These are phyloP conservation scores for Holtermanniella nyarrowii DNA, from an alignment of 768 basidiomycete genomes.

Conservation along the genomic window DNA sequence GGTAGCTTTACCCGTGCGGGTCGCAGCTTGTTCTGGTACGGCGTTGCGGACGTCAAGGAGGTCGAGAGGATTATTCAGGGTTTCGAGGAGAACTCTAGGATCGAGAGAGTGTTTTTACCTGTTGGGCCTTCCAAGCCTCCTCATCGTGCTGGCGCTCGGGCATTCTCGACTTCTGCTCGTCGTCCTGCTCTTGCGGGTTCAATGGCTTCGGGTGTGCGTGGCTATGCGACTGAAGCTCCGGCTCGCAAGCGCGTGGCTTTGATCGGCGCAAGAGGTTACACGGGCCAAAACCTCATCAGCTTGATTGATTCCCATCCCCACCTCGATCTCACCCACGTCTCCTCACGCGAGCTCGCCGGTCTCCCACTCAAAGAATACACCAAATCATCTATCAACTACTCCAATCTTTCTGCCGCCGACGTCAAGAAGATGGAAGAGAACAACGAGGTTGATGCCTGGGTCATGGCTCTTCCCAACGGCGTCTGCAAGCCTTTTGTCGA, in stretches of 20 bases:
- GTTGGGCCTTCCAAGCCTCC: constrained; percentile 45
- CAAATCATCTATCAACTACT: constrained; percentile 63
- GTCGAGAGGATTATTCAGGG: constrained; percentile 72
- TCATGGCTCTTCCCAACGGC: constrained; percentile 98
- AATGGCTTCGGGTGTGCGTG: constrained; percentile 49
- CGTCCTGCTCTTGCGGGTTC: constrained; percentile 22
- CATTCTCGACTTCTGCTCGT: constrained; percentile 42
- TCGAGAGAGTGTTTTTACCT: constrained; percentile 81
- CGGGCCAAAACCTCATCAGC: constrained; percentile 79
- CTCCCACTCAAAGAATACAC: constrained; percentile 67
- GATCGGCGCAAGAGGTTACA: constrained; percentile 92
- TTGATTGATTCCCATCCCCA: constrained; percentile 82
- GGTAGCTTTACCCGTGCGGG: constrained; percentile 94
- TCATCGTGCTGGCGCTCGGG: constrained; percentile 39
- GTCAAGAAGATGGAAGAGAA: constrained; percentile 80
- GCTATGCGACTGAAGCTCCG: constrained; percentile 56
- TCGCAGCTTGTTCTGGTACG: constrained; percentile 94
- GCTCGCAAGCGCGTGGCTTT: constrained; percentile 86
- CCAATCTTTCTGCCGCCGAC: constrained; percentile 65
- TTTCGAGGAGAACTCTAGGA: constrained; percentile 57
- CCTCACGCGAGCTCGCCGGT: constrained; percentile 87
- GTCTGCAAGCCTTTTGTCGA: constrained; percentile 93
- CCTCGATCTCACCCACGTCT: constrained; percentile 85
- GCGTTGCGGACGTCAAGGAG: constrained; percentile 78
- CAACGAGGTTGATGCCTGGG: constrained; percentile 91